Conservation (phyloP, 1,284 basidiomycete species). For the Cronartium quercuum region DNA sequence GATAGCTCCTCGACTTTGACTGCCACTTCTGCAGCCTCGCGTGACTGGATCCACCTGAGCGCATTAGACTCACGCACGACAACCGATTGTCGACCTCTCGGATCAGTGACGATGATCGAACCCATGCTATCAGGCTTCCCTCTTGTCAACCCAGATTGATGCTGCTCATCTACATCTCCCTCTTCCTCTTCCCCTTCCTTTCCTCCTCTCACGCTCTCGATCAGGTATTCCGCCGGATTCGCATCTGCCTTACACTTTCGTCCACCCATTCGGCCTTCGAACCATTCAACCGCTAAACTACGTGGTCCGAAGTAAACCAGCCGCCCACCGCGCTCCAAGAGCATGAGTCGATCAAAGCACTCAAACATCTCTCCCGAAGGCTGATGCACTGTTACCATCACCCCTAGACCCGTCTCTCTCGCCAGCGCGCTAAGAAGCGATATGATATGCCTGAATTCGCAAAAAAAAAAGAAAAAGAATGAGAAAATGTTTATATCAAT, state of each 20-base stretch:
- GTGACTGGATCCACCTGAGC: conserved; percentile 14
- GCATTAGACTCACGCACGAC: neutral
- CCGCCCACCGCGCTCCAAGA: conserved; percentile 20
- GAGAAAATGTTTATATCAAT: no score
- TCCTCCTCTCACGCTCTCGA: conserved; percentile 10
- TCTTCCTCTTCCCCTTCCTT: neutral
- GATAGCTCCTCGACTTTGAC: conserved; percentile 9
- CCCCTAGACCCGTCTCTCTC: conserved; percentile 40
- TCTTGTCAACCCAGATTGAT: neutral
- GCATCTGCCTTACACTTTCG: neutral
- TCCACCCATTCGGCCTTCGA: conserved; percentile 5
- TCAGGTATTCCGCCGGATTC: conserved; percentile 38
- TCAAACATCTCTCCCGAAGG: conserved; percentile 45
- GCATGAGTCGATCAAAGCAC: conserved; percentile 18
- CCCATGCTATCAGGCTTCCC: neutral
- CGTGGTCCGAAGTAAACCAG: conserved; percentile 23
- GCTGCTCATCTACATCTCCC: neutral
- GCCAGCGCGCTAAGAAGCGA: conserved; percentile 41
- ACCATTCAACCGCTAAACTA: conserved; percentile 27
- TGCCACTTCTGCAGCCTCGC: neutral
- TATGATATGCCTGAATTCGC: conserved; percentile 45
- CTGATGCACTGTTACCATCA: conserved; percentile 45
- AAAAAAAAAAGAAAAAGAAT: no score
- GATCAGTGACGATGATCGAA: neutral
- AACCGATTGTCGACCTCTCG: neutral